These are phyloP conservation scores for Ensete glaucum DNA, from an alignment of 176 grass and related monocot genomes.

Conservation along the genomic window DNA sequence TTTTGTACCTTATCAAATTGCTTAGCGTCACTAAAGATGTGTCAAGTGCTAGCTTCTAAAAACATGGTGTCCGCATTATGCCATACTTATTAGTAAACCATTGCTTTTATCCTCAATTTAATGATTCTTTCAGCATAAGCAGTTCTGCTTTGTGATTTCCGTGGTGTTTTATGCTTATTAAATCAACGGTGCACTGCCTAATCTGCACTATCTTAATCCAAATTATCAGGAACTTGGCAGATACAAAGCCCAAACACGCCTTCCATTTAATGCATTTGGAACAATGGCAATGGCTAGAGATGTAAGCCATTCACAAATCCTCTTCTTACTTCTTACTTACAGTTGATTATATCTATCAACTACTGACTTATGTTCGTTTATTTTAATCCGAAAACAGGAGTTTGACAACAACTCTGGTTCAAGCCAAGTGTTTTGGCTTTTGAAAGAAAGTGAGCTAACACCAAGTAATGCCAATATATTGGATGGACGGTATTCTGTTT, in stretches of 20 bases:
- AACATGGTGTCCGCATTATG: too few relatives aligned
- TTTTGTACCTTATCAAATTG: too few relatives aligned
- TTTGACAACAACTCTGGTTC: constrained; percentile 96
- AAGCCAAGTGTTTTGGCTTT: constrained; percentile 95
- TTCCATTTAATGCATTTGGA: constrained; percentile 97
- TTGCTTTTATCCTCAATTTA: too few relatives aligned
- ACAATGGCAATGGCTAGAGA: constrained; percentile 99
- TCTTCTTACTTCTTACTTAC: not conserved
- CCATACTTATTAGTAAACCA: too few relatives aligned
- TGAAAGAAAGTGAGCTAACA: constrained; percentile 97
- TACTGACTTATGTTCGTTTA: constrained; percentile 1
- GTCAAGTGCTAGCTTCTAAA: too few relatives aligned
- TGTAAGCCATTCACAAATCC: constrained; percentile 35
- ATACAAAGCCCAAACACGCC: constrained; percentile 94
- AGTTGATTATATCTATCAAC: not conserved
- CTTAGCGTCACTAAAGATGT: too few relatives aligned
- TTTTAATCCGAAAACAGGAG: constrained; percentile 49
- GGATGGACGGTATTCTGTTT: constrained; percentile 74
- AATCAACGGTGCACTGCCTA: not conserved
- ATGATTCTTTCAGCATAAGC: too few relatives aligned
- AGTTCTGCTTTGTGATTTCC: not conserved
- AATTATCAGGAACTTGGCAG: constrained; percentile 72
- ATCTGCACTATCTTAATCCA: not conserved
- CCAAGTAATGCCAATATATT: constrained; percentile 99
- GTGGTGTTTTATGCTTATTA: not conserved